Evolutionary conservation across 495 filamentous ascomycete species (phyloP), one percentile per base, ranked within the genome.

Genomic region (Lindgomyces ingoldianus): DNA sequence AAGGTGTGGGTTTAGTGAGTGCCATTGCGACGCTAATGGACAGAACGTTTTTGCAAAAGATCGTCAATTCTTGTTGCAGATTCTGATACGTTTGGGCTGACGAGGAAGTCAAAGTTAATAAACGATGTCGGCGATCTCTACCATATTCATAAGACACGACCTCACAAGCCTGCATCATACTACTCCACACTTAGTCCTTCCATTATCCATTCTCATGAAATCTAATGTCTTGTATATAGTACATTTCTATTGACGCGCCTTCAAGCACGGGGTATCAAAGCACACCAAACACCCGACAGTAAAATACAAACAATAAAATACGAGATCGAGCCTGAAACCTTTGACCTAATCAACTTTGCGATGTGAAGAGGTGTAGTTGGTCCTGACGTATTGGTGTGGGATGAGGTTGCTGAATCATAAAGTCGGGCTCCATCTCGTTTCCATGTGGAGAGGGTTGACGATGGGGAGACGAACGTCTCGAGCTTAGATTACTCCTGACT

Each of bases 351-450:
- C 39, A 64, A 39, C 42, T 42, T 6, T 56, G 60, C 16, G 39
- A 22, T 26, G 60, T 64, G 45, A 56, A 64, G 9, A 64, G 52
- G 27, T 64, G 60, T 19, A 64, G 25, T 49, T 62, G 59, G 14
- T 62, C 48, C 14, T 64, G 39, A 26, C 30, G 52, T 16, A 3
- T 25, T 11, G 3, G 19, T 6, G 29, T 58, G 10, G n/a, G 36
- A 12, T 57, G 53, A 11, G 26, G 59, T 22, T 50, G 59, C n/a
- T 30, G 57, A 1, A 67, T 61, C 11, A 47, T 4, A 36, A 49
- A 67, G n/a, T 67, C 64, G 16, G 47, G 27, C 1, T 19, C 29
- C 14, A 57, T 25, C 11, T 51, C 50, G 10, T 39, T 9, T 9
- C 53, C 62, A 19, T 21, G 25, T 21, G 55, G 57, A 8, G 64